Conservation (phyloP, 1,284 basidiomycete species). For the Trametes polyzona region DNA sequence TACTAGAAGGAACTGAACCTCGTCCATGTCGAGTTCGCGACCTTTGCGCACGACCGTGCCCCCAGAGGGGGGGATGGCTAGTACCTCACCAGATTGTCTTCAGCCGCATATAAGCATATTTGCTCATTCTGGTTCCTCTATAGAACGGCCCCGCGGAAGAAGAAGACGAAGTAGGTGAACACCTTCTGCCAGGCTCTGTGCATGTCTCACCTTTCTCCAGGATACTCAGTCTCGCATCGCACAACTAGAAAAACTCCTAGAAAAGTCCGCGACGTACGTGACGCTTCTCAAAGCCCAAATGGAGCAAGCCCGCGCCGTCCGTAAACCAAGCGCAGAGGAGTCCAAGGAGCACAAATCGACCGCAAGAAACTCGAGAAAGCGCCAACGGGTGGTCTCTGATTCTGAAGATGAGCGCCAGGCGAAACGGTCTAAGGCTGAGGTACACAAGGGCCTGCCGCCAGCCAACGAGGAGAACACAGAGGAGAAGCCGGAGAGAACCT, state of each 20-base stretch:
- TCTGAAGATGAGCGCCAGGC: conserved; percentile 22
- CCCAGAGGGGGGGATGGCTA: too few relatives aligned
- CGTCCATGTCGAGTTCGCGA: too few relatives aligned
- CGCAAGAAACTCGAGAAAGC: conserved; percentile 27
- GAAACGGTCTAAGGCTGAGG: conserved; percentile 35
- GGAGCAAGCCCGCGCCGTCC: conserved; percentile 47
- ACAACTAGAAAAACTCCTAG: conserved; percentile 60
- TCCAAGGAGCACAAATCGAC: conserved; percentile 8
- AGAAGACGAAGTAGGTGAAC: conserved; percentile 1
- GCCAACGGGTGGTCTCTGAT: conserved; percentile 22
- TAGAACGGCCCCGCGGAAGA: neutral
- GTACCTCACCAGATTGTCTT: too few relatives aligned
- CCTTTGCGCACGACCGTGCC: too few relatives aligned
- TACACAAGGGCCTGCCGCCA: conserved; percentile 30
- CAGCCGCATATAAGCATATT: too few relatives aligned
- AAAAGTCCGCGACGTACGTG: conserved; percentile 67
- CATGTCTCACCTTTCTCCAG: neutral
- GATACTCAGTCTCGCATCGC: conserved; percentile 21
- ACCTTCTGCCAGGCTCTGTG: too few relatives aligned
- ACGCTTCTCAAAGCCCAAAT: conserved; percentile 63
- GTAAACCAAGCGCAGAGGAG: conserved; percentile 3
- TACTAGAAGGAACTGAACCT: too few relatives aligned
- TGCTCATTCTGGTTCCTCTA: neutral
- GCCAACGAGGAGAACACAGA: conserved; percentile 32
- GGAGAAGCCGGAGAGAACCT: conserved; percentile 28